A percentile compares a stretch with the other conserved stretches of the same genome.
These are phyloP conservation scores for Sugiyamaella smithiae DNA, from an alignment of 805 yeast species.

Conservation along the genomic window DNA sequence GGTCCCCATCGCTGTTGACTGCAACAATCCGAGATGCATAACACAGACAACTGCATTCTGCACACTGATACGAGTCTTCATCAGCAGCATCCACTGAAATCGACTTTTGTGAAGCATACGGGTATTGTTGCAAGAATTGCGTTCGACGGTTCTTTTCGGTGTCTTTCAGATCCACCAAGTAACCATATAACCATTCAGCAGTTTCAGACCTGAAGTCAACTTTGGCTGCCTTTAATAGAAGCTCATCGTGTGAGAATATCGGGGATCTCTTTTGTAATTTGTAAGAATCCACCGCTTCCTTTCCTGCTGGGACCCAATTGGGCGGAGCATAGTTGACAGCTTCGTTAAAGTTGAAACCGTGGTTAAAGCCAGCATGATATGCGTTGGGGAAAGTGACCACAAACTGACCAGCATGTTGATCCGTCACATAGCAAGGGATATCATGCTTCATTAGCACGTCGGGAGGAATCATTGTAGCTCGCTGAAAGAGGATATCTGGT, in stretches of 20 bases:
- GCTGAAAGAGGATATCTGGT: conserved; percentile 84
- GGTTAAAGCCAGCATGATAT: conserved; percentile 84
- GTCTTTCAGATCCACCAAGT: not conserved
- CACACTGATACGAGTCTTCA: conserved; percentile 25
- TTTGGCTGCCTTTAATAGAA: conserved; percentile 27
- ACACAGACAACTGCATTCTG: conserved; percentile 24
- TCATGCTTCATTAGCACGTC: conserved; percentile 46
- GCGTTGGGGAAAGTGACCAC: conserved; percentile 85
- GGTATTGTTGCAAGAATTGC: conserved; percentile 1
- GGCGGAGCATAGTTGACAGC: conserved; percentile 43
- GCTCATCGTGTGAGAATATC: conserved; percentile 37
- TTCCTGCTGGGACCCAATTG: conserved; percentile 38
- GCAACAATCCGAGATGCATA: conserved; percentile 25
- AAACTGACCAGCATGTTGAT: conserved; percentile 78
- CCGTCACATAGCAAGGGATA: conserved; percentile 49
- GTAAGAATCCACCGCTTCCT: conserved; percentile 30
- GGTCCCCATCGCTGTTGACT: conserved; percentile 6
- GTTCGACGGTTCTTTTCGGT: not conserved
- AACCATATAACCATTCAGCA: conserved; percentile 22
- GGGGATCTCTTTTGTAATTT: conserved; percentile 31
- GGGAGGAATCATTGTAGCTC: conserved; percentile 79
- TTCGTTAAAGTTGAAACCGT: conserved; percentile 63
- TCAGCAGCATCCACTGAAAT: conserved; percentile 16
- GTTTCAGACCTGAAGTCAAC: conserved; percentile 20
- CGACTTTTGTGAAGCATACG: not conserved